Evolutionary conservation across 164 flowering plant genomes (phyloP).

Genomic region (Liquidambar formosana): DNA sequence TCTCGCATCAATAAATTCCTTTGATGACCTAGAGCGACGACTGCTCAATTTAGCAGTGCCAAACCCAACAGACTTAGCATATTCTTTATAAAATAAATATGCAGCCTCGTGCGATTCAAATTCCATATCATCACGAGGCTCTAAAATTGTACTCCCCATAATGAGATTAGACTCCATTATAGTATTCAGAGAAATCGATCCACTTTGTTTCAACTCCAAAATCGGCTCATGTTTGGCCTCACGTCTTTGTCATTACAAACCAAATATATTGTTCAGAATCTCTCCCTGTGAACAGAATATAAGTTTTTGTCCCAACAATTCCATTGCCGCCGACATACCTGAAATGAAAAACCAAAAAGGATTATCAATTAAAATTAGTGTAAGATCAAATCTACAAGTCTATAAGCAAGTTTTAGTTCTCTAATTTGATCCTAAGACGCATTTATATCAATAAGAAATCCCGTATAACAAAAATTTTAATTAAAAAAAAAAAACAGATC

Average conservation of each 20-base stretch:
- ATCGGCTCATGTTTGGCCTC: background rate
- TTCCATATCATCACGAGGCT: conserved; percentile 37
- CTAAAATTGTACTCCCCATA: conserved; percentile 12
- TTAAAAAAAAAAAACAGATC: background rate
- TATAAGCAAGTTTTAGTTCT: too few relatives aligned
- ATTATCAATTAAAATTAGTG: background rate
- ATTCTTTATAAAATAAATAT: conserved; percentile 47
- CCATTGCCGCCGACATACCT: background rate
- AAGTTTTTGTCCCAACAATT: background rate
- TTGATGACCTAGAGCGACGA: conserved; percentile 48
- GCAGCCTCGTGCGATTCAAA: conserved; percentile 57
- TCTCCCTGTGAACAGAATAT: background rate
- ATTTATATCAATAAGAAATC: background rate
- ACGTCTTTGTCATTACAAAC: background rate
- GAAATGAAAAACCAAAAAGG: background rate
- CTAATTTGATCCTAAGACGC: too few relatives aligned
- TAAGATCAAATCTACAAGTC: background rate
- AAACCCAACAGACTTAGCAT: conserved; percentile 58
- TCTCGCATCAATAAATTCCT: conserved; percentile 56
- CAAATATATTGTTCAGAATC: conserved; percentile 6
- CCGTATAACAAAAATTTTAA: background rate
- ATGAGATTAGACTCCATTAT: conserved; percentile 25
- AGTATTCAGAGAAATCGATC: conserved; percentile 5
- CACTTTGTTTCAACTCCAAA: conserved; percentile 3
- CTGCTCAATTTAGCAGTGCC: conserved; percentile 51